Evolutionary conservation across 192 early-diverging fungal species (phyloP), one percentile per base, ranked within the genome.

Genomic region (Lunasporangiospora selenospora): DNA sequence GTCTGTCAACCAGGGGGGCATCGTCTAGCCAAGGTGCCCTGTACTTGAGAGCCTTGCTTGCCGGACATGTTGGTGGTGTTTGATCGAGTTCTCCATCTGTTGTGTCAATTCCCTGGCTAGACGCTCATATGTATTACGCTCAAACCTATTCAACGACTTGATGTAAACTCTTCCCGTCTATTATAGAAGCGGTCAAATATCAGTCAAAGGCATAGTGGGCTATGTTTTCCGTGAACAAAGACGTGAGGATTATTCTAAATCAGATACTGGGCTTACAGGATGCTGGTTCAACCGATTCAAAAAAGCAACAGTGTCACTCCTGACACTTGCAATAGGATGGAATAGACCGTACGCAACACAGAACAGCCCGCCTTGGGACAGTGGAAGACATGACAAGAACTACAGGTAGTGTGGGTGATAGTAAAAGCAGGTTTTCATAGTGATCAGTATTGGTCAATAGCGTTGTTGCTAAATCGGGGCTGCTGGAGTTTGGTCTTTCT

Each of bases 281-380:
- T 94, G 89, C 26, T 85, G 63, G 50, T 87, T 80, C 47, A 96
- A 75, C 43, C 89, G 79, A 19, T 87, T 80, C 31, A 96, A 88
- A n/a, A 96, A 75, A 30, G 87, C 75, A 18, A 92, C 84, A 1
- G 90, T 87, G 39, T 90, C 85, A 19, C 79, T 53, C 30, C 92
- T 75, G 12, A 94, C 89, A 19, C 77, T 82, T 15, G 80, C 76
- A 19, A 88, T 78, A 6, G 88, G 87, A 59, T 92, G 89, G 70
- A 92, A 94, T 43, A 95, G 80, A 6, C 95, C 95, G 32, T 83
- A 78, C 16, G 89, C 90, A n/a, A 97, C 62, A 36, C 90, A 90
- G 51, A 87, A 83, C 46, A 94, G 66, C 12, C 93, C 92, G 13
- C 93, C 95, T 63, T 91, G 85, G 49, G 86, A 85, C 45, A 92